phyloP scores from a whole-genome alignment of 768 basidiomycete species.

The Leccinum longicurvipes region DNA sequence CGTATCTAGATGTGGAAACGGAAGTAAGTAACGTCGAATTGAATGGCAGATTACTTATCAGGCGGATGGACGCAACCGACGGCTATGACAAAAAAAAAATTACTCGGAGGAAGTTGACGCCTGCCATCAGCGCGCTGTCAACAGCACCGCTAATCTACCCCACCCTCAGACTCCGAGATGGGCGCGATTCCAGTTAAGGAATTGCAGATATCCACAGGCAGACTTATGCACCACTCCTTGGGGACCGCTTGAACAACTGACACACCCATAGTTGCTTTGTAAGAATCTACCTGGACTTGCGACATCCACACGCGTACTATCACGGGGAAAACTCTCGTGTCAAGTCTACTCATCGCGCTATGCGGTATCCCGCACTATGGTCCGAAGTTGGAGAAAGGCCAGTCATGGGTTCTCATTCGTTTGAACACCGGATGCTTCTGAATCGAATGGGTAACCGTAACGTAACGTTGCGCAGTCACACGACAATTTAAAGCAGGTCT shows the following conservation, averaged over 20 bases:
- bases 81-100: neutral
- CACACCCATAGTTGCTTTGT: neutral
- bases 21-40: neutral
- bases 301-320: neutral
- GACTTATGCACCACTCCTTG: slow-evolving; percentile 2
- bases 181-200: neutral
- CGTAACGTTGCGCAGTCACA: too few species aligned
- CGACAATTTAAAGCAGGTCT: neutral
- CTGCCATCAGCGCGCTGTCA: neutral
- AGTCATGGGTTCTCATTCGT: neutral
- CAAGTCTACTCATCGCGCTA: neutral
- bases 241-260: neutral
- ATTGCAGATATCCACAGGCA: too few species aligned
- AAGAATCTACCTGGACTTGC: neutral
- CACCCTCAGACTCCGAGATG: neutral
- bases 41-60: neutral
- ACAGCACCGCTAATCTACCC: neutral
- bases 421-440: neutral
- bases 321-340: neutral
- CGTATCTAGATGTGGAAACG: neutral
- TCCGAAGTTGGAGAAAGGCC: neutral
- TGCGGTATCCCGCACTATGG: neutral
- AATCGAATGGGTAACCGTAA: neutral
- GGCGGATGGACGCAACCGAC: neutral
- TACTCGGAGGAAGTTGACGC: neutral